A percentile compares a stretch with the other conserved stretches of the same genome.
Evolutionary conservation across 768 basidiomycete species (phyloP).

Genomic region (Mycena vitilis): DNA sequence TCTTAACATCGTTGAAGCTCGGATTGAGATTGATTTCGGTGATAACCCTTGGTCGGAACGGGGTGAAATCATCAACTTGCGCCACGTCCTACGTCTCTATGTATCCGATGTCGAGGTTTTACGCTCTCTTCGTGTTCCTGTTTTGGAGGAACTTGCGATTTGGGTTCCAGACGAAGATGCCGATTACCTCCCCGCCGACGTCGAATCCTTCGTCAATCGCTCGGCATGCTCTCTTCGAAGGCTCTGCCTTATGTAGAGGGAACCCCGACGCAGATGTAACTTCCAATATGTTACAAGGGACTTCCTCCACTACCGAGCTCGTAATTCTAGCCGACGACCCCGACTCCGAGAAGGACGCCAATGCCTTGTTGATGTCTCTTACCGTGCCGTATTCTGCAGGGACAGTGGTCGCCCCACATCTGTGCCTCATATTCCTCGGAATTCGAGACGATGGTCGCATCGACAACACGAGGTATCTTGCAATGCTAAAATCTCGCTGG

Average conservation of each 20-base stretch:
- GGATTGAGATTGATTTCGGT: neutral
- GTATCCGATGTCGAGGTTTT: neutral
- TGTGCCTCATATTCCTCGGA: neutral
- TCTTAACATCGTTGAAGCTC: neutral
- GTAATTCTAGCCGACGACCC: neutral
- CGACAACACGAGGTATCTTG: neutral
- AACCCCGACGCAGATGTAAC: neutral
- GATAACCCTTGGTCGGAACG: neutral
- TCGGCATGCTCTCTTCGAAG: neutral
- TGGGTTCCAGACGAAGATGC: neutral
- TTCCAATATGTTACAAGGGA: neutral
- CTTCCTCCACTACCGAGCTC: neutral
- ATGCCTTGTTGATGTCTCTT: neutral
- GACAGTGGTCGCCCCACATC: neutral
- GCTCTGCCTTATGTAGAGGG: neutral
- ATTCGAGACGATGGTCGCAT: neutral
- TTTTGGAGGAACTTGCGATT: neutral
- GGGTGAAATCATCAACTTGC: neutral
- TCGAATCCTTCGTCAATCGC: neutral
- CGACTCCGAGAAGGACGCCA: neutral
- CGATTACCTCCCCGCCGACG: no score
- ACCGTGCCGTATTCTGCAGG: neutral
- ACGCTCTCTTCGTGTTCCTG: neutral
- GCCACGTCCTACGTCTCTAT: conserved; percentile 7
- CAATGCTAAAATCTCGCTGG: conserved; percentile 1